Base-by-base conservation (phyloP, 768 basidiomycete species). In the Pleurotus tuber-regium region DNA sequence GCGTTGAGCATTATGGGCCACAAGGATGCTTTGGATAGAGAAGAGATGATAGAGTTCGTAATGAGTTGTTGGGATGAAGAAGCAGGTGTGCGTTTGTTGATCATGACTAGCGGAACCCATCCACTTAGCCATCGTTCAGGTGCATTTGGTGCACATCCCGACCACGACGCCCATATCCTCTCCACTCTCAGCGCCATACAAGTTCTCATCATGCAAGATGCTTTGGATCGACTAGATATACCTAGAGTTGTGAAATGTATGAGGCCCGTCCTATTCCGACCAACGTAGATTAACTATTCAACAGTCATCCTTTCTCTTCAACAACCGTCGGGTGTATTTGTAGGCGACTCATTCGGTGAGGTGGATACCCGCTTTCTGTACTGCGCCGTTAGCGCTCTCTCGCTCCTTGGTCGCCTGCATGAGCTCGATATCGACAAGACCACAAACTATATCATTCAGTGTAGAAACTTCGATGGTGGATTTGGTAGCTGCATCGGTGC, bases 61-160 rank as follows among this genome's bases (percentile, higher is more conserved):
- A 80, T 94, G 84, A 86, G 84, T 58, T 99, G 97, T 66, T 98
- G 94, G 93, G 89, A 96, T 61, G 87, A 94, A 9, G 83, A 91
- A 68, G 81, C 83, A 35, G 95, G 94, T 77, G 59, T 54, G 51
- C 52, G 10, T 31, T 18, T 50, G 44, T 23, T 28, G 38, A 51
- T 19, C 19, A 14, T 29, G 16, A 14, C 5, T 10, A 11, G 16
- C 25, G 31, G 33, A 25, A 11, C 14, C 29, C 23, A 43, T 46
- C 51, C 19, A 10, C 47, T 48, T 28, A 35, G 24, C 58, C 39
- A 31, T 38, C 18, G 35, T 25, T 19, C 59, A 97, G 96, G 96
- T 38, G 93, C 75, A 12, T 99, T 96, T 59, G 91, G 92, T 1
- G 87, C 95, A 19, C 90, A 95, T 63, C 95, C 96, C 0, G 85